Evolutionary conservation across 1,139 yeast genomes (phyloP), one percentile per base, ranked within the genome.

Genomic region (Geotrichum cucujoidarum): DNA sequence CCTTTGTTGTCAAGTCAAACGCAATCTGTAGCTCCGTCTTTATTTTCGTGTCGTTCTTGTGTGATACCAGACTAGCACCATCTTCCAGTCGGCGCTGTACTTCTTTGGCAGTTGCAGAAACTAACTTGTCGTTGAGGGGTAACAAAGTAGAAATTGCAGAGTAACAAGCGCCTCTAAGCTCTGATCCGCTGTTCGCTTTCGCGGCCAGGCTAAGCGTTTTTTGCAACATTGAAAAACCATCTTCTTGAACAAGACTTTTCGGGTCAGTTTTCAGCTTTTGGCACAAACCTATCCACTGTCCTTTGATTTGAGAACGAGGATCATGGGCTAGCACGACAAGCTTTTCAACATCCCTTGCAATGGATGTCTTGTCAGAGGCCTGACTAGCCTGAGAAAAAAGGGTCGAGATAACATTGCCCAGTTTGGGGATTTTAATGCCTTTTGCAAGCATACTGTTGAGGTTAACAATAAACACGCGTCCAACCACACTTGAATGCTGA

Each of bases 281-380:
- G 40, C 81, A 81, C 43, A 89, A 67, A 0, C 86, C 86, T 36
- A 89, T 84, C 98, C 98, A 92, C 1, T 85, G 82, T 51, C 73
- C 73, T 48, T 77, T 77, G 7, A 66, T 65, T 20, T 54, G 53
- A 29, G 75, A 65, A 2, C 54, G 60, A 1, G 64, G 56, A 54
- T 77, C 79, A 60, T 85, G 87, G 10, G 83, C 70, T 10, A 78
- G 60, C 20, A 83, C 67, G 13, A 85, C 62, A 20, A 80, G 53
- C 10, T 71, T 66, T 14, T 73, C 60, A 22, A 81, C 60, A 32
- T 76, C 73, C 3, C 68, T 60, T 3, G 66, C 67, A 44, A 76
- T 61, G 21, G 71, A 16, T 21, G 38, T 39, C 13, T 21, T 22
- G 34, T 40, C 38, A 22, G 20, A 27, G 18, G 29, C 29, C 24